Evolutionary conservation across 2,329 filamentous ascomycete species (phyloP).

Genomic region (Claviceps citrina): DNA sequence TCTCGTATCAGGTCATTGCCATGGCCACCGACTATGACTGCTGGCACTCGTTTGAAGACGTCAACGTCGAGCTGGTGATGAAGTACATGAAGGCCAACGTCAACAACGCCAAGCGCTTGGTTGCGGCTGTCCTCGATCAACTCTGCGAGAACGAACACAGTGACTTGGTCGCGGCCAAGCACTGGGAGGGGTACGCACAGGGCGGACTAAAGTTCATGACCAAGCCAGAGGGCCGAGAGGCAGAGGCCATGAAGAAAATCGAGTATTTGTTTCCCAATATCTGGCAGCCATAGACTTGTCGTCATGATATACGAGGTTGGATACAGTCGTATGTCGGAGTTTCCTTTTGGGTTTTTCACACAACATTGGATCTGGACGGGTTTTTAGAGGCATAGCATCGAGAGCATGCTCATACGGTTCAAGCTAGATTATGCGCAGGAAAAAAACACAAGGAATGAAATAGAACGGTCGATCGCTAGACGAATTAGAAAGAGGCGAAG

Average conservation of each 20-base stretch:
- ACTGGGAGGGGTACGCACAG: slow-evolving; percentile 60
- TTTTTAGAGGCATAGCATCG: not conserved
- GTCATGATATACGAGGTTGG: not conserved
- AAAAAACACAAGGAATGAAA: too few relatives aligned
- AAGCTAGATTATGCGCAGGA: too few relatives aligned
- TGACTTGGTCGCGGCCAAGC: slow-evolving; percentile 64
- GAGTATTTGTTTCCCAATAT: slow-evolving; percentile 81
- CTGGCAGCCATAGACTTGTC: slow-evolving; percentile 28
- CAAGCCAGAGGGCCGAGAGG: slow-evolving; percentile 55
- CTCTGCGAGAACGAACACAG: slow-evolving; percentile 62
- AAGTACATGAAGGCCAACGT: slow-evolving; percentile 89
- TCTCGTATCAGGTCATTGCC: slow-evolving; percentile 95
- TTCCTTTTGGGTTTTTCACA: not conserved
- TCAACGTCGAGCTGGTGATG: slow-evolving; percentile 95
- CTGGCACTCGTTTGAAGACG: slow-evolving; percentile 73
- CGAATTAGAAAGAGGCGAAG: too few relatives aligned
- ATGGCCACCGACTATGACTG: slow-evolving; percentile 99
- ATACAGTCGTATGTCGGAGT: not conserved
- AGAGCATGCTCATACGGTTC: too few relatives aligned
- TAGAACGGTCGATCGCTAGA: too few relatives aligned
- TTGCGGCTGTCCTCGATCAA: slow-evolving; percentile 77
- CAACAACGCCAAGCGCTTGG: slow-evolving; percentile 69
- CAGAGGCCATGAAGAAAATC: slow-evolving; percentile 63
- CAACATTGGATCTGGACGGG: not conserved
- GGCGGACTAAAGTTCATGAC: slow-evolving; percentile 74